A percentile compares a stretch with the other conserved stretches of the same genome.
Evolutionary conservation across 108 stramenopile genomes (phyloP).

Genomic region (Pseudonitzschia multiseries): DNA sequence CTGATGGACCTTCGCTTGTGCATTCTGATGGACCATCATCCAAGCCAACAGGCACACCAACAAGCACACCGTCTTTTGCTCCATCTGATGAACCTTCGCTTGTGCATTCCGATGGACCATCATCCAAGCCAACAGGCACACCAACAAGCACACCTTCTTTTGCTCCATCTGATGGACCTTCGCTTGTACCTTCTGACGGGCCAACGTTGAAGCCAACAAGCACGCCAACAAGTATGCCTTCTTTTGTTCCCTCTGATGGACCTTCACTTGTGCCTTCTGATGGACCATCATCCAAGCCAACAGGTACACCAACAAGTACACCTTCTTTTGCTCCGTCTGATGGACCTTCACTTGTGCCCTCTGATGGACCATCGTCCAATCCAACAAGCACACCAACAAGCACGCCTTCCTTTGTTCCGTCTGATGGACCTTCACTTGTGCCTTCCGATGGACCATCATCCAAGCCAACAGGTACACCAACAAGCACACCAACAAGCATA

Average conservation of each 20-base stretch:
- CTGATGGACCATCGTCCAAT: background rate
- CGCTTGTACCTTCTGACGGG: background rate
- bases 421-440: background rate
- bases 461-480: background rate
- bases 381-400: background rate
- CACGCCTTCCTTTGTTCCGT: background rate
- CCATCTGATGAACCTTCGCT: constrained; percentile 15
- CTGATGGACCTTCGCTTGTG: constrained; percentile 3
- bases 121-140: background rate
- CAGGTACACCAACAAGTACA: background rate
- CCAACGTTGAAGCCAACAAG: background rate
- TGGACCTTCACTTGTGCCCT: background rate
- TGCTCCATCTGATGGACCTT: background rate
- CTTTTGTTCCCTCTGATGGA: background rate
- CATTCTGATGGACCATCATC: background rate
- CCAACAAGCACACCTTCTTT: background rate
- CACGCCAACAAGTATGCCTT: background rate
- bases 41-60: constrained; percentile 7
- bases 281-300: constrained; percentile 7
- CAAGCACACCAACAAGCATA: background rate
- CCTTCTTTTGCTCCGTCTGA: background rate
- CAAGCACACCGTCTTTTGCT: constrained; percentile 1
- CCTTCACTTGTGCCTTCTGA: background rate
- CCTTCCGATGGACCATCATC: constrained; percentile 1
- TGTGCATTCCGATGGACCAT: background rate